phyloP scores from a whole-genome alignment of 306 rosid genomes.

The Astragalus membranaceus region DNA sequence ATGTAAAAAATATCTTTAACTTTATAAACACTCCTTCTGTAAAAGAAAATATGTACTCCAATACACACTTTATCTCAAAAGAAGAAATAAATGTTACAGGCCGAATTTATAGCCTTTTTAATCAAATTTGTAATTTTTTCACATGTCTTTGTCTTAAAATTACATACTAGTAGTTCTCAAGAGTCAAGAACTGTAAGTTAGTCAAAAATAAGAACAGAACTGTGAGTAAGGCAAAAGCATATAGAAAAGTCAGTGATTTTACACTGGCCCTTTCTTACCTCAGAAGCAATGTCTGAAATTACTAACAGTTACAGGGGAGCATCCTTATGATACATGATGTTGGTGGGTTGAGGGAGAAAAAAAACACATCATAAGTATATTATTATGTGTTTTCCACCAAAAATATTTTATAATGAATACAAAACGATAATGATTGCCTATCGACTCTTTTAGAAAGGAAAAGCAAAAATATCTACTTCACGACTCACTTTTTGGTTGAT shows the following conservation, averaged over 20 bases:
- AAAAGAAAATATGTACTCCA: not conserved
- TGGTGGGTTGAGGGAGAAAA: not conserved
- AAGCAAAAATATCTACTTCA: not conserved
- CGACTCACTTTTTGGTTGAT: not conserved
- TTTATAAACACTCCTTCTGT: not conserved
- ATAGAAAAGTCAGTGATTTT: not conserved
- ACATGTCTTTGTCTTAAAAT: not conserved
- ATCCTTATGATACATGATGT: not conserved
- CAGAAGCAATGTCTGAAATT: slow-evolving; percentile 19
- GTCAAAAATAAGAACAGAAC: not conserved
- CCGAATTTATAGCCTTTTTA: too few species aligned
- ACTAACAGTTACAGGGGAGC: slow-evolving; percentile 5
- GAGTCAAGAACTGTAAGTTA: not conserved
- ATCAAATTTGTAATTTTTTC: not conserved
- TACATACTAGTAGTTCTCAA: not conserved
- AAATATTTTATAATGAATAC: not conserved
- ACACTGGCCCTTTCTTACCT: slow-evolving; percentile 10
- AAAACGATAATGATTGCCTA: not conserved
- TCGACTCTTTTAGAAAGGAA: not conserved
- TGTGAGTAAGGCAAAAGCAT: not conserved
- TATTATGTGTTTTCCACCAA: not conserved
- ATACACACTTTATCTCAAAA: not conserved
- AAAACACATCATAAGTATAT: not conserved
- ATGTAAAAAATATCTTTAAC: not conserved
- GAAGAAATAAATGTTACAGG: not conserved